phyloP scores from a whole-genome alignment of 1,139 yeast genomes.

The Taphrina wiesneri region DNA sequence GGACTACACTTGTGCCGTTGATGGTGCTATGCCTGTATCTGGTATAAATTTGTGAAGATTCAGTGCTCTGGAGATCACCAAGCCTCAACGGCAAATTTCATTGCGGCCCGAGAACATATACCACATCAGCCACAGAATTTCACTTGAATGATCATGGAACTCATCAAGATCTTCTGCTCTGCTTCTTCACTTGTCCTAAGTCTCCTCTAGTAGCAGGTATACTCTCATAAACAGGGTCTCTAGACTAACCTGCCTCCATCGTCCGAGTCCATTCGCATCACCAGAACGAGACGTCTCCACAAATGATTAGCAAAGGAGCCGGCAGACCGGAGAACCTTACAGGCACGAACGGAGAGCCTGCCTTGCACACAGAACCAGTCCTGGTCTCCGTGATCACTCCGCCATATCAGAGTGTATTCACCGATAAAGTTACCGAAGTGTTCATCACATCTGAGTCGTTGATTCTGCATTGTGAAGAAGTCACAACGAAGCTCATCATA shows the following conservation, averaged over 20 bases:
- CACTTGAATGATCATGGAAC: neutral
- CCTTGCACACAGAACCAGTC: neutral
- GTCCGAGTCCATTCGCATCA: too few relatives aligned
- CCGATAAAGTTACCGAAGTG: neutral
- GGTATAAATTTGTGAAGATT: too few relatives aligned
- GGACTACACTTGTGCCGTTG: neutral
- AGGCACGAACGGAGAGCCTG: constrained; percentile 5
- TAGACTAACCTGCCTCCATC: too few relatives aligned
- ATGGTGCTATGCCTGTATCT: neutral
- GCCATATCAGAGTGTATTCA: neutral
- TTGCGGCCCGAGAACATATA: neutral
- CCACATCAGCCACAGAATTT: neutral
- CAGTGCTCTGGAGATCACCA: neutral
- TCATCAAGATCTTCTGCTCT: too few relatives aligned
- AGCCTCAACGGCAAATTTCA: constrained; percentile 4
- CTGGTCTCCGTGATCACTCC: neutral
- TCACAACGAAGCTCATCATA: neutral
- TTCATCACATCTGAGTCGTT: constrained; percentile 16
- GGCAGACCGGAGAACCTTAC: neutral
- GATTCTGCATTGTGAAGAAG: neutral
- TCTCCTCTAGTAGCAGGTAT: too few relatives aligned
- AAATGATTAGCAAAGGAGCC: neutral
- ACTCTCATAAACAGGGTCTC: too few relatives aligned
- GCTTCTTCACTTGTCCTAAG: too few relatives aligned
- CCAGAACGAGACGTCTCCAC: neutral